Evolutionary conservation across 2,329 filamentous ascomycete genomes (phyloP).

Genomic region (Colletotrichum chrysophilum): DNA sequence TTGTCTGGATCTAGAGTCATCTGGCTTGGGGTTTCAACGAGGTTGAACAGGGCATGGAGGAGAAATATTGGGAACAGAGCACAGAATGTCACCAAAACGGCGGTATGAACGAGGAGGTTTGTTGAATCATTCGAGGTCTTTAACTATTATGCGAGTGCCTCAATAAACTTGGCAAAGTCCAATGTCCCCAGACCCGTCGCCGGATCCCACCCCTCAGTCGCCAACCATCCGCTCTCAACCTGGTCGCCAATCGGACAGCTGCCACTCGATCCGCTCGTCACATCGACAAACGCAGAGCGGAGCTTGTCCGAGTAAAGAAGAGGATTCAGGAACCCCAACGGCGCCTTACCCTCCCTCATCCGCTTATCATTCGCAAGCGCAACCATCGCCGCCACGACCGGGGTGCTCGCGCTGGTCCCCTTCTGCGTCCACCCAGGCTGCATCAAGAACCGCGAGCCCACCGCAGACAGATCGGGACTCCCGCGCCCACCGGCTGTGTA

Average conservation of each 20-base stretch:
- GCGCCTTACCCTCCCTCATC: conserved; percentile 34
- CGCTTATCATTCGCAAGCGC: conserved; percentile 49
- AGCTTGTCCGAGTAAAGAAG: conserved; percentile 35
- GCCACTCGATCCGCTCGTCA: neutral
- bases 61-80: neutral
- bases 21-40: neutral
- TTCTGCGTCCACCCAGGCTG: conserved; percentile 31
- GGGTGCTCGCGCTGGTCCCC: conserved; percentile 39
- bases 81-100: neutral
- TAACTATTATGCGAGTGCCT: neutral
- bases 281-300: neutral
- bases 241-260: neutral
- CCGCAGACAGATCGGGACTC: conserved; percentile 48
- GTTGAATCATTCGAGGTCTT: rapidly evolving
- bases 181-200: neutral
- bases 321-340: conserved; percentile 51
- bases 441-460: conserved; percentile 57
- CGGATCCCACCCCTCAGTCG: neutral
- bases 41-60: too few relatives aligned
- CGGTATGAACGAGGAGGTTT: neutral
- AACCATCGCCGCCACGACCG: conserved; percentile 46
- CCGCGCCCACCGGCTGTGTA: conserved; percentile 50
- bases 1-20: neutral
- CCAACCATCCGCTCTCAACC: neutral
- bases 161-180: neutral